Conservation (phyloP, 257 asterid species). For the Penstemon davidsonii region DNA sequence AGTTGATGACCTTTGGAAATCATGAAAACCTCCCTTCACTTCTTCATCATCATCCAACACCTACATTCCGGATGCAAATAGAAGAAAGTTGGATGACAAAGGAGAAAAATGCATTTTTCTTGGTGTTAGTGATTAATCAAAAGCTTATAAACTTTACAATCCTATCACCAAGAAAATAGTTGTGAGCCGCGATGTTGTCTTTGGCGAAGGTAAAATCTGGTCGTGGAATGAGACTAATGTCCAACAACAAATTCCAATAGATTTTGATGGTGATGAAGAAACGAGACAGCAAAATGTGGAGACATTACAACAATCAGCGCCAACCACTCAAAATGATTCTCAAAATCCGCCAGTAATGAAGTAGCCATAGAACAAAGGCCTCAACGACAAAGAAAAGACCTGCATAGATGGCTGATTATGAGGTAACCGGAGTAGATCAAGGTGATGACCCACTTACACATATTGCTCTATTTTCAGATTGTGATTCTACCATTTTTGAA, state of each 20-base stretch:
- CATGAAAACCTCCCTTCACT: too few species aligned
- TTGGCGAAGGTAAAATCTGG: not conserved
- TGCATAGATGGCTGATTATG: not conserved
- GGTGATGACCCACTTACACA: not conserved
- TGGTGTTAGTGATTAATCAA: not conserved
- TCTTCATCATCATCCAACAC: too few species aligned
- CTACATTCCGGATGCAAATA: not conserved
- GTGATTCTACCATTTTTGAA: not conserved
- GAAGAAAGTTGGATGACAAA: slow-evolving; percentile 2
- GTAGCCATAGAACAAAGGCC: too few species aligned
- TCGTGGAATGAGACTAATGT: not conserved
- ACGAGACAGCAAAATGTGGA: not conserved
- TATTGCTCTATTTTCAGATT: not conserved
- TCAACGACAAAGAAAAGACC: too few species aligned
- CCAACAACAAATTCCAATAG: not conserved
- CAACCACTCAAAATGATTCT: too few species aligned
- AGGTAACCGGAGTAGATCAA: not conserved
- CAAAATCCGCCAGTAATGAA: too few species aligned
- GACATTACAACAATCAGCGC: too few species aligned
- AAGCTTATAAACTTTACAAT: not conserved
- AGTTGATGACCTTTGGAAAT: too few species aligned
- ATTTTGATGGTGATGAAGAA: not conserved
- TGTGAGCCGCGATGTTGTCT: not conserved
- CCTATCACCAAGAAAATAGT: not conserved
- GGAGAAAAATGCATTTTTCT: not conserved